Percentiles rank a stretch among this genome's conserved stretches.
Evolutionary conservation across 2,329 filamentous ascomycete species (phyloP).

Genomic region (Cladosporium sp.): DNA sequence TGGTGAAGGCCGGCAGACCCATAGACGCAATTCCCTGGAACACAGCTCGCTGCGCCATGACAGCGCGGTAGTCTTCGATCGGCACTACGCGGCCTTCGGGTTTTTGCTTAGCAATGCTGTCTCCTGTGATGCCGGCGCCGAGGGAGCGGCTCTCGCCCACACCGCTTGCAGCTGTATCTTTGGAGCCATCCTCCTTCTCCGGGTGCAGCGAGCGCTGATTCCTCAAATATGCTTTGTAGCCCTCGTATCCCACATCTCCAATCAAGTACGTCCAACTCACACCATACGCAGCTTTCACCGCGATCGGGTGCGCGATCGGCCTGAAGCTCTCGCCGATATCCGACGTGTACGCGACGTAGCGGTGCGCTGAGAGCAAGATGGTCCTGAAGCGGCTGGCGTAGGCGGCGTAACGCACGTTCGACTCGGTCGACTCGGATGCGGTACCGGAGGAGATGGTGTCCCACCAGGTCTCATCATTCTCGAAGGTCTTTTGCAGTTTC

Average conservation of each 20-base stretch:
- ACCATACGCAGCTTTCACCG: slow-evolving; percentile 81
- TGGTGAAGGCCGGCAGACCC: slow-evolving; percentile 90
- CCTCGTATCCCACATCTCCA: slow-evolving; percentile 88
- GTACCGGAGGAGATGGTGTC: slow-evolving; percentile 58
- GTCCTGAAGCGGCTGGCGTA: slow-evolving; percentile 69
- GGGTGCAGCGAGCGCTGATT: slow-evolving; percentile 78
- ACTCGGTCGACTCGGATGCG: slow-evolving; percentile 77
- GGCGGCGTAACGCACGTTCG: slow-evolving; percentile 83
- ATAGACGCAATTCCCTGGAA: slow-evolving; percentile 92
- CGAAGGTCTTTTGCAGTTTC: slow-evolving; percentile 56
- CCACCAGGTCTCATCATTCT: slow-evolving; percentile 70
- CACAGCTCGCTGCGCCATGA: slow-evolving; percentile 86
- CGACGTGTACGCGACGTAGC: slow-evolving; percentile 93
- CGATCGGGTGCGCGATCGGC: slow-evolving; percentile 80
- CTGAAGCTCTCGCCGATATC: slow-evolving; percentile 97
- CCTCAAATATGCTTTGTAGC: slow-evolving; percentile 88
- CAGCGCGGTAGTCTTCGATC: slow-evolving; percentile 84
- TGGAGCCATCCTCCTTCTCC: slow-evolving; percentile 37
- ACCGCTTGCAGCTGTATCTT: slow-evolving; percentile 12
- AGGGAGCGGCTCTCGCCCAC: slow-evolving; percentile 15
- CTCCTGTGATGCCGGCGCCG: slow-evolving; percentile 25
- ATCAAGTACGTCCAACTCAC: slow-evolving; percentile 90
- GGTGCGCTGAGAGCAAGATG: slow-evolving; percentile 83
- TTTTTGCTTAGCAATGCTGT: slow-evolving; percentile 24
- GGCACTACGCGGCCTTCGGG: slow-evolving; percentile 59